phyloP scores from a whole-genome alignment of 2,329 filamentous ascomycete genomes.

The Aspergillus ustus region DNA sequence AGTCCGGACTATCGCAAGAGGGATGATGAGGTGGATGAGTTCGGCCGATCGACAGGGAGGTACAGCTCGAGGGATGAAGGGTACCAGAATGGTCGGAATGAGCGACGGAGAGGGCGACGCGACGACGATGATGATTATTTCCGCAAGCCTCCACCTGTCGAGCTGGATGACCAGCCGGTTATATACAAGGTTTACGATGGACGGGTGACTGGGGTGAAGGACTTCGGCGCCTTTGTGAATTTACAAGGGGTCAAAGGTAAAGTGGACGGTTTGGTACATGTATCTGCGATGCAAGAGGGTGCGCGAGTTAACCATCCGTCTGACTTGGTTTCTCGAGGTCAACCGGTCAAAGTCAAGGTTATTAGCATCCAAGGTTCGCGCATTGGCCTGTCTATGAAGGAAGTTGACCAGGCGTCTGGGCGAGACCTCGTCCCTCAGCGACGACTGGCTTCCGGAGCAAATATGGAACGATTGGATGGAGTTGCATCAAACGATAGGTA shows the following conservation, averaged over 20 bases:
- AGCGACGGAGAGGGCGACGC: conserved; percentile 41
- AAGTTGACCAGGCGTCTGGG: conserved; percentile 89
- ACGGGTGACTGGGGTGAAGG: conserved; percentile 87
- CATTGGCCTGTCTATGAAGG: conserved; percentile 94
- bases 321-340: conserved; percentile 78
- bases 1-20: conserved; percentile 46
- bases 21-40: conserved; percentile 62
- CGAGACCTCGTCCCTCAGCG: conserved; percentile 79
- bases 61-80: conserved; percentile 41
- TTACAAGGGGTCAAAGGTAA: conserved; percentile 84
- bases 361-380: conserved; percentile 79
- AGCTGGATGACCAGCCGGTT: conserved; percentile 80
- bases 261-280: conserved; percentile 90
- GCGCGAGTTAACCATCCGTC: conserved; percentile 89
- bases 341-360: conserved; percentile 91
- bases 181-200: conserved; percentile 89
- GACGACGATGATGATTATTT: conserved; percentile 62
- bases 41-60: conserved; percentile 55
- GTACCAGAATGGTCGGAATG: conserved; percentile 51
- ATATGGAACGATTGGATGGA: conserved; percentile 79
- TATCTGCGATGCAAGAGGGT: conserved; percentile 84
- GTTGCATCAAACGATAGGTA: conserved; percentile 58
- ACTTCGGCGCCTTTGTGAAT: conserved; percentile 95
- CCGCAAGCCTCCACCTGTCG: conserved; percentile 67
- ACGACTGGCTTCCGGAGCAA: conserved; percentile 84